phyloP scores from a whole-genome alignment of 2,329 filamentous ascomycete genomes.

The Paraconiothyrium sp. region DNA sequence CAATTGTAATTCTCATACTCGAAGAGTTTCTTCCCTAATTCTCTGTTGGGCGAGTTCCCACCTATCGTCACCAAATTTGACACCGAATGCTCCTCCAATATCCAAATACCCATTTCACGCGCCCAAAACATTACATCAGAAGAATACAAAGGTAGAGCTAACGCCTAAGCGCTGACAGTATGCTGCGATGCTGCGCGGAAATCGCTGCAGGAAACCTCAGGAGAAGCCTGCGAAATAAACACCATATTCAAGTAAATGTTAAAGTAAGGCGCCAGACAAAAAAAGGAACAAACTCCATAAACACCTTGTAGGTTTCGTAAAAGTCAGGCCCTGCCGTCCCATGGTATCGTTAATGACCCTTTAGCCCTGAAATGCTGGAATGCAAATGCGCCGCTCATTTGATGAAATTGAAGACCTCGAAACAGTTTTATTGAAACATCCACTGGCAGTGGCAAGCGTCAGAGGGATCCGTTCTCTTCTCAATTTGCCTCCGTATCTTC shows the following conservation, averaged over 20 bases:
- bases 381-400: conserved; percentile 17
- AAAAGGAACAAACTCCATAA: conserved; percentile 11
- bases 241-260: background rate
- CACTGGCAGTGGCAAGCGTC: conserved; percentile 51
- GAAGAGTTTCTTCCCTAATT: too few species aligned
- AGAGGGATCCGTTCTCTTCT: conserved; percentile 40
- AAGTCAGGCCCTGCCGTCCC: conserved; percentile 6
- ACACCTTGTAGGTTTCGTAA: conserved; percentile 12
- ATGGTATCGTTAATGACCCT: conserved; percentile 17
- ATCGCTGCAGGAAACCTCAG: background rate
- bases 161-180: conserved; percentile 5
- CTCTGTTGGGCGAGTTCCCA: background rate
- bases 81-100: background rate
- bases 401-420: conserved; percentile 10
- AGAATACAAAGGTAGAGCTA: conserved; percentile 4
- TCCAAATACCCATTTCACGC: background rate
- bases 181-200: conserved; percentile 8
- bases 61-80: background rate
- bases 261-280: background rate
- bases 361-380: conserved; percentile 15
- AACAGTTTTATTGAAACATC: conserved; percentile 46
- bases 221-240: background rate
- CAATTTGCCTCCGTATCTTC: conserved; percentile 25
- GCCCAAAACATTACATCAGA: conserved; percentile 2
- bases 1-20: background rate